These are phyloP conservation scores for Nakazawaea wyomingensis DNA, from an alignment of 805 yeast species.

Conservation along the genomic window DNA sequence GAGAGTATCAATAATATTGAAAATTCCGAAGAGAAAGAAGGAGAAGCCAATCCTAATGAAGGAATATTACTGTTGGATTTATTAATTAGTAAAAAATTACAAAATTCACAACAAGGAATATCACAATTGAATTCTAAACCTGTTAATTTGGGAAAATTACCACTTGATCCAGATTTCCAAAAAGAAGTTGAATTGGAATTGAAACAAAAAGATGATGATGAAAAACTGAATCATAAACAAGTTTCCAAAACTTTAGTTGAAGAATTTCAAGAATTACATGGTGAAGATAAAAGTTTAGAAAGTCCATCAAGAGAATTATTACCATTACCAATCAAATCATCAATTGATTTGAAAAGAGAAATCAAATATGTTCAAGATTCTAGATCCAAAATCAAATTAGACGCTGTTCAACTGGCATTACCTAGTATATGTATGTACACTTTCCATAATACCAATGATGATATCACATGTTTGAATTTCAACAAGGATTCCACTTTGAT, in stretches of 20 bases:
- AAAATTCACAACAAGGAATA: slow-evolving; percentile 13
- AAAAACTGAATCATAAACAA: slow-evolving; percentile 13
- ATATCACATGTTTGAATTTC: slow-evolving; percentile 80
- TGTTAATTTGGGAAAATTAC: slow-evolving; percentile 77
- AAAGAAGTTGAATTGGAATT: slow-evolving; percentile 83
- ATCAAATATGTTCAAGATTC: slow-evolving; percentile 78
- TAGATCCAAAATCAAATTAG: slow-evolving; percentile 65
- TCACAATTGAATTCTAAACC: slow-evolving; percentile 56
- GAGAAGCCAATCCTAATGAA: slow-evolving; percentile 46
- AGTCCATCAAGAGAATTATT: slow-evolving; percentile 70
- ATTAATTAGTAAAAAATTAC: slow-evolving; percentile 24
- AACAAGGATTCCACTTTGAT: slow-evolving; percentile 81
- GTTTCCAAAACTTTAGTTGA: slow-evolving; percentile 46
- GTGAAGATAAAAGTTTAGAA: slow-evolving; percentile 48
- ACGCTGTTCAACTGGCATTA: slow-evolving; percentile 67
- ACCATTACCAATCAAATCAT: slow-evolving; percentile 83
- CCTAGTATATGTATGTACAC: slow-evolving; percentile 98
- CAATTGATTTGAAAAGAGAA: slow-evolving; percentile 74
- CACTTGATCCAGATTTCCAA: slow-evolving; percentile 78
- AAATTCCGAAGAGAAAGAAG: slow-evolving; percentile 39
- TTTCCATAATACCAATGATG: slow-evolving; percentile 90
- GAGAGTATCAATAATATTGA: slow-evolving; percentile 23
- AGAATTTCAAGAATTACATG: slow-evolving; percentile 56
- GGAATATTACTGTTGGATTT: slow-evolving; percentile 42
- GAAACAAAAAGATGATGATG: slow-evolving; percentile 64